phyloP scores from a whole-genome alignment of 129 eudicot species.

The Arctium minus region DNA sequence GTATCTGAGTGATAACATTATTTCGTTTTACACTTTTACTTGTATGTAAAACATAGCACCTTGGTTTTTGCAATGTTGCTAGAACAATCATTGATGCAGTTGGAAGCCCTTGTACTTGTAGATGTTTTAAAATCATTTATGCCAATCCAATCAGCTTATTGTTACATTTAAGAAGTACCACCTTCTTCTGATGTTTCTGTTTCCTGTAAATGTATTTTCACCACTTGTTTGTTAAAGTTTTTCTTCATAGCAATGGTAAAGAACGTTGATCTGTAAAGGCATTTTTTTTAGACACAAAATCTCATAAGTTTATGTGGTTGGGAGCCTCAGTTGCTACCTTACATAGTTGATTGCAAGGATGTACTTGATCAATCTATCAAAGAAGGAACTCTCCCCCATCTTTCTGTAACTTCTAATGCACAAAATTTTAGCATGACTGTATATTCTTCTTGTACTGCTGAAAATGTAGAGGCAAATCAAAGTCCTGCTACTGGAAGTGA shows the following conservation, averaged over 20 bases:
- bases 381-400: slow-evolving; percentile 21
- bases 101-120: too few species aligned
- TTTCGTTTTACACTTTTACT: too few species aligned
- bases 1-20: too few species aligned
- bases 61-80: too few species aligned
- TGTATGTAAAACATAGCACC: too few species aligned
- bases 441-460: slow-evolving; percentile 30
- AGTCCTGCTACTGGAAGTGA: slow-evolving; percentile 26
- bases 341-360: slow-evolving; percentile 64
- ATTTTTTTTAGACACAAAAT: slow-evolving; percentile 62
- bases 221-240: neutral
- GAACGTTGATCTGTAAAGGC: slow-evolving; percentile 1
- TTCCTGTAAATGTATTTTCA: neutral
- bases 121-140: too few species aligned
- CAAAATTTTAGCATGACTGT: slow-evolving; percentile 29
- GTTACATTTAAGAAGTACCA: too few species aligned
- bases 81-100: too few species aligned
- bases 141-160: too few species aligned
- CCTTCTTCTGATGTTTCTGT: neutral
- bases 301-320: slow-evolving; percentile 88
- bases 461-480: slow-evolving; percentile 21
- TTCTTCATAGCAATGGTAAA: neutral
- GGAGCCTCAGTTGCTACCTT: slow-evolving; percentile 81
- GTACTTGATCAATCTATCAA: slow-evolving; percentile 16
- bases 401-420: slow-evolving; percentile 18